Conservation (phyloP, 805 yeast species). For the Yamadazyma kitorensis region DNA sequence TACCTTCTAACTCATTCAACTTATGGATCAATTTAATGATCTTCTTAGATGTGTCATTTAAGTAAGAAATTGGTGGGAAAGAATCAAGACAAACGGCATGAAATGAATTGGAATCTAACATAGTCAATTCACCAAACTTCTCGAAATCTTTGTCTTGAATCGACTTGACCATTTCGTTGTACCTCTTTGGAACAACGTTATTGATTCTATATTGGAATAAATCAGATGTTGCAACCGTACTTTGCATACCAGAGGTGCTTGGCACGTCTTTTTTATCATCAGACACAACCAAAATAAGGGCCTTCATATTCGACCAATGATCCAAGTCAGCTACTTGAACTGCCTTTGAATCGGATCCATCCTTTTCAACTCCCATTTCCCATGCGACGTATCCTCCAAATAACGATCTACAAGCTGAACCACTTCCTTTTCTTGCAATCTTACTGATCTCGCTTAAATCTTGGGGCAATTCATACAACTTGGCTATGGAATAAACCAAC, state of each 20-base stretch:
- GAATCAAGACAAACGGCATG: conserved; percentile 98
- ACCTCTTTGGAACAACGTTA: conserved; percentile 84
- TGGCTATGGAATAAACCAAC: conserved; percentile 83
- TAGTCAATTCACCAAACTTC: conserved; percentile 83
- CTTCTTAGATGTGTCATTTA: conserved; percentile 86
- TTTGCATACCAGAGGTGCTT: conserved; percentile 95
- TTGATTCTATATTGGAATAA: conserved; percentile 76
- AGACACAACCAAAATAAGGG: conserved; percentile 87
- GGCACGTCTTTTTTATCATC: conserved; percentile 94
- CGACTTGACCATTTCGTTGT: conserved; percentile 74
- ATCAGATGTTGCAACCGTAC: conserved; percentile 85
- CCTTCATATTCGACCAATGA: conserved; percentile 93
- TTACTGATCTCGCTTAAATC: conserved; percentile 80
- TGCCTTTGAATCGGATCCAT: conserved; percentile 94
- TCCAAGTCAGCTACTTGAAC: conserved; percentile 80
- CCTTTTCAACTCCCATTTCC: conserved; percentile 82
- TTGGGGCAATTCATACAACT: conserved; percentile 81
- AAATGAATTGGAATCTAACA: conserved; percentile 96
- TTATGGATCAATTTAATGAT: conserved; percentile 75
- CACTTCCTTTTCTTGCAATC: conserved; percentile 97
- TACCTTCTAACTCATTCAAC: conserved; percentile 66
- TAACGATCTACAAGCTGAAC: conserved; percentile 95
- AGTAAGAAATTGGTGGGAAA: conserved; percentile 90
- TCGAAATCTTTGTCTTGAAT: conserved; percentile 74
- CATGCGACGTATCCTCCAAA: conserved; percentile 99